Percentiles rank a stretch among this genome's conserved stretches.
Evolutionary conservation across 495 filamentous ascomycete genomes (phyloP).

Genomic region (Aspergillus kassunensis): DNA sequence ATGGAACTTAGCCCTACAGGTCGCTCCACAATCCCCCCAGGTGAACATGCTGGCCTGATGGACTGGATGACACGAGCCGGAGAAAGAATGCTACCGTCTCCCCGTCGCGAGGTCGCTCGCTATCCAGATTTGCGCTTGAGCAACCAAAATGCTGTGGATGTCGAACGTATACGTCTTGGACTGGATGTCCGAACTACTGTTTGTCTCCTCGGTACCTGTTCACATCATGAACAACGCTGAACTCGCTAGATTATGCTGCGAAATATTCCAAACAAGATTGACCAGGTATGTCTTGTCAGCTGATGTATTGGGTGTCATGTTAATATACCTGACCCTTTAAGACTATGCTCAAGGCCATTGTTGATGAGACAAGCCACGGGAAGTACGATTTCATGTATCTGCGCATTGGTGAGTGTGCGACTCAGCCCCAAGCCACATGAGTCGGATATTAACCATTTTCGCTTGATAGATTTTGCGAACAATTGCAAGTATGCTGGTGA

Average conservation of each 20-base stretch:
- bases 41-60: constrained; percentile 29
- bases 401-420: constrained; percentile 60
- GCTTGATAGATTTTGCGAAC: constrained; percentile 72
- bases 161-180: constrained; percentile 59
- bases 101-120: constrained; percentile 19
- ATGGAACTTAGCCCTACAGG: constrained; percentile 37
- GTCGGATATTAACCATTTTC: neutral
- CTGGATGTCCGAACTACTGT: constrained; percentile 73
- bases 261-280: constrained; percentile 90
- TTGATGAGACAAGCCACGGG: constrained; percentile 73
- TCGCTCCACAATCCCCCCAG: constrained; percentile 33
- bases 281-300: constrained; percentile 49
- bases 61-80: constrained; percentile 28
- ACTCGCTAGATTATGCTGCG: constrained; percentile 79
- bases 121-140: constrained; percentile 25
- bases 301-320: neutral
- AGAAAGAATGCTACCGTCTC: constrained; percentile 21
- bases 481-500: constrained; percentile 71
- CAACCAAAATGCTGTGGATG: constrained; percentile 65
- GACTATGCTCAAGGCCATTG: constrained; percentile 66
- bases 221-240: neutral
- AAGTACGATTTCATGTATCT: constrained; percentile 94
- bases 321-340: constrained; percentile 19
- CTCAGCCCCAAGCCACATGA: neutral
- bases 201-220: constrained; percentile 22